Base-by-base conservation (phyloP, 805 yeast species). In the Candida pseudofarinosa region DNA sequence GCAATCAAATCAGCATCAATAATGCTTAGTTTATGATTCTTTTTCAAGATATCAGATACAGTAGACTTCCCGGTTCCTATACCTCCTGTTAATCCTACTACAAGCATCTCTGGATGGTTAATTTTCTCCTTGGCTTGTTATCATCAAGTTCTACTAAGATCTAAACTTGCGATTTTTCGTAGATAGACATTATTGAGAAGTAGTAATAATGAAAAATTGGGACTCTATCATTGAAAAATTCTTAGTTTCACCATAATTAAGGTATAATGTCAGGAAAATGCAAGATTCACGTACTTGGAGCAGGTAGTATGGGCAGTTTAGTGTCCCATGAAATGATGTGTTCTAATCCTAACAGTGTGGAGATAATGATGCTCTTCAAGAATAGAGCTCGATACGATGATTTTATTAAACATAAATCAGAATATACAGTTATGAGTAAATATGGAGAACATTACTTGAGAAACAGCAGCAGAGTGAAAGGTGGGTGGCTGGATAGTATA, bases 41-140 rank as follows among this genome's bases (percentile, higher is more conserved):
- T 75, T 3, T 60, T 47, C 8, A 93, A 64, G 30, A 76, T 61
- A 14, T 65, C 56, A 0, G 97, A 87, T 0, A 87, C 97, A 0
- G 98, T 91, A 15, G 96, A 84, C 56, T 93, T 93, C 2, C 99
- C 99, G n/a, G 93, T 77, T 4, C 97, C 96, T 39, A 93, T 93
- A 1, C 97, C 97, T 1, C 99, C 99, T 0, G 99, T 93, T n/a
- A 93, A 75, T 1, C 99, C 99, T 4, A 93, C 76, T 26, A 93
- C 75, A 36, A 93, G 75, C 99, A 93, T 91, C 4, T 19, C 19
- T 19, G 13, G 31, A 26, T 8, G 12, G 13, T 26, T 26, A 26
- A n/a, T n/a, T n/a, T n/a, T n/a, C n/a, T n/a, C n/a, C n/a, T n/a
- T n/a, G n/a, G n/a, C n/a, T n/a, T n/a, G n/a, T n/a, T n/a, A n/a